Conservation (phyloP, 2,329 filamentous ascomycete species). For the Colletotrichum godetiae region DNA sequence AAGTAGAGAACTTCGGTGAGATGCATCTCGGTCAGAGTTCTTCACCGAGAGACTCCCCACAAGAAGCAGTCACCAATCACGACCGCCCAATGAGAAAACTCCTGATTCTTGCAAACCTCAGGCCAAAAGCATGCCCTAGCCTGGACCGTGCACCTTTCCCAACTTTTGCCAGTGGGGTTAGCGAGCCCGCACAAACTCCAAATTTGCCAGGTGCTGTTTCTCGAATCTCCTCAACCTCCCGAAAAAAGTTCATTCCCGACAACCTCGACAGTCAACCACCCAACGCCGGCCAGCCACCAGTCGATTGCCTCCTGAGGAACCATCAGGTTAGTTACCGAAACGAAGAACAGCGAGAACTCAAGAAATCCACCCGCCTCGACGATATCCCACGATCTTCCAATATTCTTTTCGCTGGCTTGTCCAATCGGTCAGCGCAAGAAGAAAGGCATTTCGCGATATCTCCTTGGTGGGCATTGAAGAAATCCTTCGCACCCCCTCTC, state of each 20-base stretch:
- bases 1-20: neutral
- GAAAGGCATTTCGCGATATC: slow-evolving; percentile 26
- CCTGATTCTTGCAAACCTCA: neutral
- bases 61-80: neutral
- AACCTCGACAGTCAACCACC: slow-evolving; percentile 34
- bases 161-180: slow-evolving; percentile 24
- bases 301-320: slow-evolving; percentile 33
- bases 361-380: neutral
- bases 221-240: neutral
- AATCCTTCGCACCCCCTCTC: neutral
- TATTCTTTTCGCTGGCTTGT: slow-evolving; percentile 2
- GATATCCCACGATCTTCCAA: slow-evolving; percentile 12
- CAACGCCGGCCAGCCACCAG: slow-evolving; percentile 31
- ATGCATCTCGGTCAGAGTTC: neutral
- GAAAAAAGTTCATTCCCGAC: slow-evolving; percentile 32
- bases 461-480: slow-evolving; percentile 4
- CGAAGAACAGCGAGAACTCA: neutral
- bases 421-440: slow-evolving; percentile 7
- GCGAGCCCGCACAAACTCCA: slow-evolving; percentile 33
- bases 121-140: slow-evolving; percentile 27
- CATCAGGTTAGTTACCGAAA: slow-evolving; percentile 33
- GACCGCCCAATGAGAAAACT: neutral
- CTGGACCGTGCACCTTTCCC: slow-evolving; percentile 22
- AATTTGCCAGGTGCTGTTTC: slow-evolving; percentile 15
- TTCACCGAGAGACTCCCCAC: neutral